Percentiles rank a stretch among this genome's conserved stretches.
These are phyloP conservation scores for Leptographium wingfieldii DNA, from an alignment of 2,329 filamentous ascomycete genomes.

Conservation along the genomic window DNA sequence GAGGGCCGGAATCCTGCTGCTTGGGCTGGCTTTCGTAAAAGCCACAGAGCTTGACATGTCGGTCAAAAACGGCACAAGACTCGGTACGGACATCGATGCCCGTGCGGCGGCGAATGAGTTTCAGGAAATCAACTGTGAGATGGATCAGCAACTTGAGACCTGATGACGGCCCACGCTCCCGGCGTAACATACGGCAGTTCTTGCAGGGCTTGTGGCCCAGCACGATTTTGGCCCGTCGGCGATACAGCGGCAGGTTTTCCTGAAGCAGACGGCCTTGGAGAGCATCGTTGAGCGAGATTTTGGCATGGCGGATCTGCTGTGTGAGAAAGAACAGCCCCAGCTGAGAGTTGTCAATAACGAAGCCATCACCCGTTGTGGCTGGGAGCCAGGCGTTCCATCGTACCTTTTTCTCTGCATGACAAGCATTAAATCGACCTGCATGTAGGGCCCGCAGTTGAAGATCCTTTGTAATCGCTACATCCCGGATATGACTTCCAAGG, in stretches of 20 bases:
- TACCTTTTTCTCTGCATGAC: conserved; percentile 12
- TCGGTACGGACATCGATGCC: conserved; percentile 3
- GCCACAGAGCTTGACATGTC: neutral
- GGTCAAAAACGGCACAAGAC: neutral
- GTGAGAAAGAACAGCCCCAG: conserved; percentile 7
- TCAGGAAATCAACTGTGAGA: conserved; percentile 4
- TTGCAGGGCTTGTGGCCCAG: conserved; percentile 11
- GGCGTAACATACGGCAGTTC: conserved; percentile 7
- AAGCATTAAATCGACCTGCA: conserved; percentile 5
- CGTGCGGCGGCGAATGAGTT: neutral
- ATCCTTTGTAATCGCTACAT: conserved; percentile 4
- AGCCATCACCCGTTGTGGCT: neutral
- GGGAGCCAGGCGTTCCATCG: neutral
- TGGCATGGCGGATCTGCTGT: neutral
- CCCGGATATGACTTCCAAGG: neutral
- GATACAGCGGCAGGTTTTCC: neutral
- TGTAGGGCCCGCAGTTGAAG: neutral
- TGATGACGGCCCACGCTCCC: no score
- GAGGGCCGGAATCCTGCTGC: neutral
- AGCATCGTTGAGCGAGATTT: neutral
- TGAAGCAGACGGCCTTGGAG: conserved; percentile 3
- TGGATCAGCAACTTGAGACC: neutral
- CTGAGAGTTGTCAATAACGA: neutral
- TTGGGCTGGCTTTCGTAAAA: neutral
- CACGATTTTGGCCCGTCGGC: conserved; percentile 2